phyloP scores from a whole-genome alignment of 495 filamentous ascomycete genomes.

The Letharia lupina region DNA sequence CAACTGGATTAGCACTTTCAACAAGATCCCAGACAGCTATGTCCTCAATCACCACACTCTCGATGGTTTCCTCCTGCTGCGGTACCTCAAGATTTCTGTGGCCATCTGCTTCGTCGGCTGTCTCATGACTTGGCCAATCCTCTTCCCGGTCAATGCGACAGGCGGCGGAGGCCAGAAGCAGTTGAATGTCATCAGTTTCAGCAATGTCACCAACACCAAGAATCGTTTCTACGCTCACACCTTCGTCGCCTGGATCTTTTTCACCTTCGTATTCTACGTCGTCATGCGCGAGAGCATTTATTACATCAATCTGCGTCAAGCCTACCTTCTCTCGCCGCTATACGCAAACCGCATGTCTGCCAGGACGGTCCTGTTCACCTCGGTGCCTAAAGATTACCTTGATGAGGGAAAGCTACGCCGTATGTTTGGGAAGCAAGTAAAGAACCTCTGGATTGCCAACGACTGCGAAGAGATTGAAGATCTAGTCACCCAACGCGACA shows the following conservation, averaged over 20 bases:
- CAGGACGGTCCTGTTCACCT: slow-evolving; percentile 84
- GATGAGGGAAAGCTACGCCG: slow-evolving; percentile 62
- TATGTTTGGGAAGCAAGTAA: slow-evolving; percentile 69
- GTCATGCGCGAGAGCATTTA: slow-evolving; percentile 87
- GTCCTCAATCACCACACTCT: slow-evolving; percentile 84
- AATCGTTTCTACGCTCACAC: slow-evolving; percentile 71
- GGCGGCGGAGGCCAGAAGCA: slow-evolving; percentile 52
- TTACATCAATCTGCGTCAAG: slow-evolving; percentile 93
- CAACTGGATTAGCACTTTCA: slow-evolving; percentile 70
- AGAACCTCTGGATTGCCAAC: slow-evolving; percentile 77
- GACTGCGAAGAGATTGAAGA: slow-evolving; percentile 77
- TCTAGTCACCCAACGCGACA: slow-evolving; percentile 75
- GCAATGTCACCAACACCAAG: slow-evolving; percentile 54
- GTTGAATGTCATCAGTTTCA: slow-evolving; percentile 70
- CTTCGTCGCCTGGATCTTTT: slow-evolving; percentile 66
- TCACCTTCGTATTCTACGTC: slow-evolving; percentile 78
- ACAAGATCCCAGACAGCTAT: slow-evolving; percentile 71
- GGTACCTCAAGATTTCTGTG: slow-evolving; percentile 68
- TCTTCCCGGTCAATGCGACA: slow-evolving; percentile 81
- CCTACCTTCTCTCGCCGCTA: slow-evolving; percentile 79
- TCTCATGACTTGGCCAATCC: slow-evolving; percentile 72
- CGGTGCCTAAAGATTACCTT: slow-evolving; percentile 69
- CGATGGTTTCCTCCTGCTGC: slow-evolving; percentile 80
- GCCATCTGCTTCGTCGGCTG: slow-evolving; percentile 71
- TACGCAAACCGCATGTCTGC: slow-evolving; percentile 88